These are phyloP conservation scores for Pseudocercospora vitis DNA, from an alignment of 2,329 filamentous ascomycete species.

Conservation along the genomic window DNA sequence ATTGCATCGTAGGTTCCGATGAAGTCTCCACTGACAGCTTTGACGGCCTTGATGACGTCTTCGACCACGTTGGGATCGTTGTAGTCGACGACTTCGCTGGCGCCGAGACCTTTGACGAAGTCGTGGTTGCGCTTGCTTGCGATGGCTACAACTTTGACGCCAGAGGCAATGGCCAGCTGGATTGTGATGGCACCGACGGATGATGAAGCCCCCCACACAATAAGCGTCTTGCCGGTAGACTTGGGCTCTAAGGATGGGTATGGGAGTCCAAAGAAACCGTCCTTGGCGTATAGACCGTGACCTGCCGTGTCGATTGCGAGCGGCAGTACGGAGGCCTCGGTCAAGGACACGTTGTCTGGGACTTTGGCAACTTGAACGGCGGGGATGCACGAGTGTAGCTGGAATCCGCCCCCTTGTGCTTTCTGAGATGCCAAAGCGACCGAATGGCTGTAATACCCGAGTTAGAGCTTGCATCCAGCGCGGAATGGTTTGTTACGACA, in stretches of 20 bases:
- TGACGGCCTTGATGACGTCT: conserved; percentile 43
- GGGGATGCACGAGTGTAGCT: conserved; percentile 38
- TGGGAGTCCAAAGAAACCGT: conserved; percentile 41
- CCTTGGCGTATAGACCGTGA: conserved; percentile 44
- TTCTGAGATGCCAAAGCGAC: conserved; percentile 30
- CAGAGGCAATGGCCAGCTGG: conserved; percentile 41
- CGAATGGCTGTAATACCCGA: conserved; percentile 21
- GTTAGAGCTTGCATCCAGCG: conserved; percentile 2
- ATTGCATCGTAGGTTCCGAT: conserved; percentile 46
- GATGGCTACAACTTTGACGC: conserved; percentile 37
- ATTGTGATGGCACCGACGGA: conserved; percentile 38
- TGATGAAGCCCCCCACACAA: conserved; percentile 42
- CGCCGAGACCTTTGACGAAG: conserved; percentile 36
- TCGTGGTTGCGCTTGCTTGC: conserved; percentile 38
- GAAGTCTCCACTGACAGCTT: conserved; percentile 42
- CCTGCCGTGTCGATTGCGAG: conserved; percentile 48
- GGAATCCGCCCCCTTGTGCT: conserved; percentile 35
- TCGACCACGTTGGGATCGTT: conserved; percentile 36
- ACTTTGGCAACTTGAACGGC: conserved; percentile 41
- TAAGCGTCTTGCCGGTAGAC: conserved; percentile 40
- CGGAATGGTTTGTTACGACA: background rate
- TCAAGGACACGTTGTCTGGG: conserved; percentile 42
- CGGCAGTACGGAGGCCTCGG: conserved; percentile 45
- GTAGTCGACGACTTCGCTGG: conserved; percentile 39
- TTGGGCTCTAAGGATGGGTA: conserved; percentile 39